Evolutionary conservation across 2,329 filamentous ascomycete genomes (phyloP).

Genomic region (Aureobasidium pullulans): DNA sequence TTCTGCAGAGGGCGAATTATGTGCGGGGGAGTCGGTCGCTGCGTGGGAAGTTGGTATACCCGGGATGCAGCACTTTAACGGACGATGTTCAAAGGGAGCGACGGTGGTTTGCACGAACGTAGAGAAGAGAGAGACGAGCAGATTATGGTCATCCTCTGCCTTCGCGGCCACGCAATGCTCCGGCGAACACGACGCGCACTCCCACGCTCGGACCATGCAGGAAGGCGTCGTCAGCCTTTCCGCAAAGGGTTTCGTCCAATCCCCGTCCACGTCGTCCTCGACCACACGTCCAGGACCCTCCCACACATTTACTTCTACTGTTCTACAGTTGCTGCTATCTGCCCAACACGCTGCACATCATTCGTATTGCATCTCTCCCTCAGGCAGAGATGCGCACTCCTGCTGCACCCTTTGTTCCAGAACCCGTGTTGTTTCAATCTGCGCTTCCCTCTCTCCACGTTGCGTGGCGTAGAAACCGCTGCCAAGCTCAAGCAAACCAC

Average conservation of each 20-base stretch:
- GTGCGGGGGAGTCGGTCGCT: neutral
- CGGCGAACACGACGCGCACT: conserved; percentile 6
- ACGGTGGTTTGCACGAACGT: neutral
- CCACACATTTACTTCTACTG: no score
- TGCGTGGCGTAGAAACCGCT: conserved; percentile 4
- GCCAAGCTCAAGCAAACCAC: conserved; percentile 3
- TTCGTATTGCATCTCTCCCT: neutral
- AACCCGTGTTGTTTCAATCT: neutral
- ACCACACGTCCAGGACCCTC: neutral
- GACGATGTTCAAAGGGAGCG: conserved; percentile 1
- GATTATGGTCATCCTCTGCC: conserved; percentile 11
- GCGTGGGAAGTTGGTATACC: neutral
- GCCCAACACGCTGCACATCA: neutral
- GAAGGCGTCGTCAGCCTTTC: neutral
- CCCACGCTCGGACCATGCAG: neutral
- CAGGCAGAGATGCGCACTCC: neutral
- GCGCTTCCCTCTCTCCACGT: conserved; percentile 3
- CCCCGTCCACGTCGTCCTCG: neutral
- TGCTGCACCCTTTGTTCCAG: neutral
- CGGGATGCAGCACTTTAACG: neutral
- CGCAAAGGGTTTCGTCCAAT: neutral
- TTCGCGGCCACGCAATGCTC: conserved; percentile 10
- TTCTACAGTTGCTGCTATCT: neutral
- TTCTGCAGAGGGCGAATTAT: conserved; percentile 2
- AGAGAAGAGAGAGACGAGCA: conserved; percentile 1